Base-by-base conservation (phyloP, 2,329 filamentous ascomycete genomes). In the Sodiomyces alkalinus region DNA sequence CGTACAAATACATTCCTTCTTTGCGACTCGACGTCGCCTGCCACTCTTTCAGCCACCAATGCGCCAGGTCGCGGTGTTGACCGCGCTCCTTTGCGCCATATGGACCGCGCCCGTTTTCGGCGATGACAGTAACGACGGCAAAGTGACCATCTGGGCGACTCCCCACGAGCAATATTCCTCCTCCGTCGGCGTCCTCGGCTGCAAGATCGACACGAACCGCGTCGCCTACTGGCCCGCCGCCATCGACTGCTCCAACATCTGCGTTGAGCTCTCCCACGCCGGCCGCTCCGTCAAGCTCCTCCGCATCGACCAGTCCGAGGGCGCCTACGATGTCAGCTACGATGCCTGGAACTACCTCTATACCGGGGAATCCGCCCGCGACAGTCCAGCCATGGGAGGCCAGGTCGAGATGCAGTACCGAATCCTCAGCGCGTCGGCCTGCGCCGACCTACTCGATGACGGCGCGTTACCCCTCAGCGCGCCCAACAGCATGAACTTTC, bases 341-440 rank as follows among this genome's bases (percentile, higher is more conserved):
- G 62, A 66, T 32, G 61, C 61, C 14, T 67, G 59, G 58, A 62
- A 61, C 47, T 60, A 61, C 36, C 55, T 67, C 10, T 44, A 51
- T 34, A 59, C 55, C 8, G 61, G 60, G 20, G 38, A 53, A 28
- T 47, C 53, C 3, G 67, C 67, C 4, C 51, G 50, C 2, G 44
- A 55, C 10, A 46, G 56, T 25, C 64, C 65, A 16, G 49, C 46
- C 3, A 44, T 52, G 2, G 67, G 66, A 26, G 67, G 65, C 13
- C 52, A 51, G 8, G 39, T 66, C 14, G 46, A 52, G 13, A 68
- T 69, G 51, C 46, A 54, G 10, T 63, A 51, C 34, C 52, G 58
- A 36, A 46, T 53, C 31, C 58, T 58, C 19, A 52, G 53, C 32
- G 52, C 56, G 16, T 50, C 46, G 33, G 49, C 60, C 17, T 73